Evolutionary conservation across 192 early-diverging fungal species (phyloP).

Genomic region (Backusella liffmaniae): DNA sequence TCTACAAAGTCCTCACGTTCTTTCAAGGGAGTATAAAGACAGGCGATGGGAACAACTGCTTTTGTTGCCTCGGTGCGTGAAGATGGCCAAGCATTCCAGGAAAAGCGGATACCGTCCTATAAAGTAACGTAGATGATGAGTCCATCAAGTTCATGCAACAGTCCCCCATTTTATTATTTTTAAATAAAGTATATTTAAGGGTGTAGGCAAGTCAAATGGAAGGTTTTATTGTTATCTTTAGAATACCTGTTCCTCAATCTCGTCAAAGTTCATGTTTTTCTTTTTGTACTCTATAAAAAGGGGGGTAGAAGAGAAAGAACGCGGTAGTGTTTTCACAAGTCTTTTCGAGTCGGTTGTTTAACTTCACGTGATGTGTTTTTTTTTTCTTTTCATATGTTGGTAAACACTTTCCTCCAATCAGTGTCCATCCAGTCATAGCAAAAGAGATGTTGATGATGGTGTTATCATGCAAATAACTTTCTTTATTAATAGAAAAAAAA

Average conservation of each 20-base stretch:
- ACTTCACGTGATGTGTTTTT: not conserved
- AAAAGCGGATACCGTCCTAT: conserved; percentile 87
- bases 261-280: conserved; percentile 73
- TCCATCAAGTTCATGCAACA: too few species aligned
- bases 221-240: not conserved
- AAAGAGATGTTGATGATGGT: not conserved
- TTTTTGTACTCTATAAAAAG: not conserved
- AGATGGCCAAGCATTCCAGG: conserved; percentile 98
- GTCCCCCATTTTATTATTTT: too few species aligned
- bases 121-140: not conserved
- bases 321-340: not conserved
- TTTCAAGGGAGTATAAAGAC: conserved; percentile 93
- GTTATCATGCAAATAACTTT: not conserved
- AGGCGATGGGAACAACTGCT: conserved; percentile 92
- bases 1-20: conserved; percentile 78
- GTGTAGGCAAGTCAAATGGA: not conserved
- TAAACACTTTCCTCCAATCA: not conserved
- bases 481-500: not conserved
- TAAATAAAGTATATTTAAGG: too few species aligned
- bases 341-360: not conserved
- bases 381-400: not conserved
- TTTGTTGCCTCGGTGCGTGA: conserved; percentile 91
- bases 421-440: not conserved
- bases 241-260: conserved; percentile 77
- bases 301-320: not conserved